Evolutionary conservation across 805 yeast genomes (phyloP).

Genomic region (Wickerhamiella domercqiae): DNA sequence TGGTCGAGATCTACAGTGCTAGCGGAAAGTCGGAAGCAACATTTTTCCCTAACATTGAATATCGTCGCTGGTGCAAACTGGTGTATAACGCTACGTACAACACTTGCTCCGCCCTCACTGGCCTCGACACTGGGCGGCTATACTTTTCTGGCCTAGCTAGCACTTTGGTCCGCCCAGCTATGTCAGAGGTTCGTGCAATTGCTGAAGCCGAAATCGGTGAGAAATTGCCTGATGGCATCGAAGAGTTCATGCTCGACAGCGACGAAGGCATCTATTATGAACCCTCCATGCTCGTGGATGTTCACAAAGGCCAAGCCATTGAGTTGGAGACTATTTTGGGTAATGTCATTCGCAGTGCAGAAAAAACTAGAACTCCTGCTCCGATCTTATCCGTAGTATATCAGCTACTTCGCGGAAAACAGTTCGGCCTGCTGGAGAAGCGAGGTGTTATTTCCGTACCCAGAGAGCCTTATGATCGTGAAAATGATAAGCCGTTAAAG

Average conservation of each 20-base stretch:
- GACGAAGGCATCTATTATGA: constrained; percentile 45
- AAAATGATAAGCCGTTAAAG: constrained; percentile 4
- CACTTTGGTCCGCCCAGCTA: constrained; percentile 37
- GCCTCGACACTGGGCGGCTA: constrained; percentile 43
- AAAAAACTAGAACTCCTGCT: constrained; percentile 32
- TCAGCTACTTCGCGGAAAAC: constrained; percentile 42
- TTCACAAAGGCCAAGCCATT: constrained; percentile 46
- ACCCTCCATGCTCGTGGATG: constrained; percentile 65
- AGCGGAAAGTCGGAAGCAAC: constrained; percentile 27
- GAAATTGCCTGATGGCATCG: constrained; percentile 34
- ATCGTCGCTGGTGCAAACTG: constrained; percentile 49
- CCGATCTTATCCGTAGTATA: constrained; percentile 50
- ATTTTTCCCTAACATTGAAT: constrained; percentile 32
- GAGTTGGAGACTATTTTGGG: constrained; percentile 64
- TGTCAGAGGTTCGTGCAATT: constrained; percentile 48
- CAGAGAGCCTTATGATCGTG: constrained; percentile 13
- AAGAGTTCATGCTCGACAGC: constrained; percentile 36
- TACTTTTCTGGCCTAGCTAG: constrained; percentile 31
- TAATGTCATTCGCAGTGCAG: constrained; percentile 40
- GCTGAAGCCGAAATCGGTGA: constrained; percentile 54
- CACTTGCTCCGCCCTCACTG: constrained; percentile 43
- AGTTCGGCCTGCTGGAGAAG: constrained; percentile 44
- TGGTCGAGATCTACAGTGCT: constrained; percentile 33
- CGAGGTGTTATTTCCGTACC: constrained; percentile 35
- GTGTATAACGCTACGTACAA: constrained; percentile 57